Percentiles rank a stretch among this genome's conserved stretches.
Evolutionary conservation across 352 stramenopile genomes (phyloP).

Genomic region (Phytopythium cucurbitacearum): DNA sequence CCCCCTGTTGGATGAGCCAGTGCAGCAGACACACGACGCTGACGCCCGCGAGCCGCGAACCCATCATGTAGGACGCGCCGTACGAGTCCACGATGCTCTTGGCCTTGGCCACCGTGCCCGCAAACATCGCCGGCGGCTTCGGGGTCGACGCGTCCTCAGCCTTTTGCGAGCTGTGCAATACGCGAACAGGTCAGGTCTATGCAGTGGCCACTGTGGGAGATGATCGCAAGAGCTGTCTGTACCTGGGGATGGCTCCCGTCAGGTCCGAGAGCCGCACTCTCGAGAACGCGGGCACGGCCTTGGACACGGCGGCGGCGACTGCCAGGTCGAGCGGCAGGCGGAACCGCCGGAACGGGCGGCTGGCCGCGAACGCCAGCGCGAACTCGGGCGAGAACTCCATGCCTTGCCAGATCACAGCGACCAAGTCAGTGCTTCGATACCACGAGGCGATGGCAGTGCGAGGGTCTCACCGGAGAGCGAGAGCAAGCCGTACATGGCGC

Average conservation of each 20-base stretch:
- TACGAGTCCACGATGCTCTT: conserved; percentile 83
- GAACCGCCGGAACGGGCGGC: conserved; percentile 76
- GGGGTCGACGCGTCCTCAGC: conserved; percentile 7
- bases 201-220: no score
- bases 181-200: neutral
- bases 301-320: conserved; percentile 56
- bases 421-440: conserved; percentile 2
- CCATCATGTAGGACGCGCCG: conserved; percentile 87
- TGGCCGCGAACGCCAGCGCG: conserved; percentile 78
- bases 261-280: conserved; percentile 70
- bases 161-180: conserved; percentile 15
- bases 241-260: conserved; percentile 53
- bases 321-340: conserved; percentile 76
- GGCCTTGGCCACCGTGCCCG: conserved; percentile 62
- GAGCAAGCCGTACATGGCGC: conserved; percentile 71
- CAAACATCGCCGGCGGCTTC: conserved; percentile 31
- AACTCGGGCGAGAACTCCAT: conserved; percentile 84
- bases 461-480: conserved; percentile 36
- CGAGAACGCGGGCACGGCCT: conserved; percentile 69
- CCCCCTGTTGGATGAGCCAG: conserved; percentile 71
- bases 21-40: conserved; percentile 72
- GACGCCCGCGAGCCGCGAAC: conserved; percentile 74
- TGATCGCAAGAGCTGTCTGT: neutral
- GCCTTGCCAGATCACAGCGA: conserved; percentile 13
- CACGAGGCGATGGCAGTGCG: neutral